phyloP scores from a whole-genome alignment of 73 alveolate species.

The Tetrahymena thermophila region DNA sequence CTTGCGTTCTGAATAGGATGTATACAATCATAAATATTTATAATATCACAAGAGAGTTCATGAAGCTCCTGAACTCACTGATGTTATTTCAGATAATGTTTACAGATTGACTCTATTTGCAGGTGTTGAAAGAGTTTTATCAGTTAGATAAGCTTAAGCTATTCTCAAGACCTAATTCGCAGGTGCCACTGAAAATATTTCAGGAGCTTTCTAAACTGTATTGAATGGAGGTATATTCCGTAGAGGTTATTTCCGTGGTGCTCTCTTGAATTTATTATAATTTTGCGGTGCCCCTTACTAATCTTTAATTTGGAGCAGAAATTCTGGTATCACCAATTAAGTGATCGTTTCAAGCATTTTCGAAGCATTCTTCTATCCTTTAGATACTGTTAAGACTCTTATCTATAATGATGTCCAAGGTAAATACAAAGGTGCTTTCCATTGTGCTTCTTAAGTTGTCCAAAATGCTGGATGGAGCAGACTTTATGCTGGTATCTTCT shows the following conservation, averaged over 20 bases:
- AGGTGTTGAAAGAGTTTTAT: conserved; percentile 43
- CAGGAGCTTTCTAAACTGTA: conserved; percentile 26
- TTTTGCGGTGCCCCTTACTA: conserved; percentile 17
- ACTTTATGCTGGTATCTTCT: conserved; percentile 7
- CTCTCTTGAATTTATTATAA: conserved; percentile 16
- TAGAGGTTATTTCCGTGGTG: conserved; percentile 46
- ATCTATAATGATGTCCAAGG: conserved; percentile 21
- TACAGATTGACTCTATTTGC: conserved; percentile 31
- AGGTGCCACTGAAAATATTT: conserved; percentile 23
- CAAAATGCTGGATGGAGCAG: conserved; percentile 21
- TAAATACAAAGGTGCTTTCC: conserved; percentile 31
- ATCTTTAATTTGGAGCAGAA: conserved; percentile 21
- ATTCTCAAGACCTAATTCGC: conserved; percentile 32
- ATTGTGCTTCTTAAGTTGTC: conserved; percentile 15
- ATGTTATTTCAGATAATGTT: conserved; percentile 27
- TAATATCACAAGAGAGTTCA: not conserved
- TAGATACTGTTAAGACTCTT: conserved; percentile 35
- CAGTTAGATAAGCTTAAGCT: conserved; percentile 42
- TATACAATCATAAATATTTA: not conserved
- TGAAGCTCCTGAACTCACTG: conserved; percentile 19
- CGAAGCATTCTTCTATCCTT: conserved; percentile 27
- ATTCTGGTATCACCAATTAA: conserved; percentile 11
- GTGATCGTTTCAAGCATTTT: conserved; percentile 3
- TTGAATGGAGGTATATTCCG: conserved; percentile 34
- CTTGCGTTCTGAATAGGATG: not conserved